These are phyloP conservation scores for Trametes cingulata DNA, from an alignment of 768 basidiomycete species.

Conservation along the genomic window DNA sequence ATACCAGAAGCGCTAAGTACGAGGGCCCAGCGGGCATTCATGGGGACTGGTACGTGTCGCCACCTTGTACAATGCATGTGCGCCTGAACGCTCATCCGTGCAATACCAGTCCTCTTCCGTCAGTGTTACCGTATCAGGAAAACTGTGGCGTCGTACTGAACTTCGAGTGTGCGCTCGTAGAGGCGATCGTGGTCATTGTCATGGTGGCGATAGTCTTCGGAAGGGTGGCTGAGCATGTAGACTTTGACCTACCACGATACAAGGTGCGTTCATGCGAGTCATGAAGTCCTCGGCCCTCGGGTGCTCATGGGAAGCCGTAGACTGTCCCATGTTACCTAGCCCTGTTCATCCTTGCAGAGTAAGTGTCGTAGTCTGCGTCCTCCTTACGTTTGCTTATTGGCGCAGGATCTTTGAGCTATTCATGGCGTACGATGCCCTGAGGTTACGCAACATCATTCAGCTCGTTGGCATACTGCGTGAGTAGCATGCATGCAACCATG, in stretches of 20 bases:
- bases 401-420: conserved; percentile 73
- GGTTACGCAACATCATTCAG: conserved; percentile 77
- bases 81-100: conserved; percentile 12
- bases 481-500: conserved; percentile 21
- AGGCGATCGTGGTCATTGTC: conserved; percentile 71
- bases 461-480: conserved; percentile 70
- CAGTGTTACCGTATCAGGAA: conserved; percentile 34
- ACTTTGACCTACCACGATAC: conserved; percentile 45
- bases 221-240: conserved; percentile 55
- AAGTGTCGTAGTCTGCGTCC: conserved; percentile 23
- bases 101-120: conserved; percentile 57
- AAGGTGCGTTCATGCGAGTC: conserved; percentile 43
- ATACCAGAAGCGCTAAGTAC: conserved; percentile 73
- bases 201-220: conserved; percentile 76
- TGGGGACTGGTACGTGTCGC: conserved; percentile 60
- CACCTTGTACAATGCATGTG: conserved; percentile 1
- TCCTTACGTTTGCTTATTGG: conserved; percentile 6
- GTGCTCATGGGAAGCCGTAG: conserved; percentile 37
- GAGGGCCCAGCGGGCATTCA: conserved; percentile 69
- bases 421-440: conserved; percentile 83
- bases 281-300: neutral
- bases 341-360: conserved; percentile 83
- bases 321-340: conserved; percentile 85
- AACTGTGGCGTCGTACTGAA: neutral
- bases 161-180: conserved; percentile 37